Percentiles rank a stretch among this genome's conserved stretches.
Conservation (phyloP, 2,329 filamentous ascomycete species). For the Ceratocystis lukuohia region DNA sequence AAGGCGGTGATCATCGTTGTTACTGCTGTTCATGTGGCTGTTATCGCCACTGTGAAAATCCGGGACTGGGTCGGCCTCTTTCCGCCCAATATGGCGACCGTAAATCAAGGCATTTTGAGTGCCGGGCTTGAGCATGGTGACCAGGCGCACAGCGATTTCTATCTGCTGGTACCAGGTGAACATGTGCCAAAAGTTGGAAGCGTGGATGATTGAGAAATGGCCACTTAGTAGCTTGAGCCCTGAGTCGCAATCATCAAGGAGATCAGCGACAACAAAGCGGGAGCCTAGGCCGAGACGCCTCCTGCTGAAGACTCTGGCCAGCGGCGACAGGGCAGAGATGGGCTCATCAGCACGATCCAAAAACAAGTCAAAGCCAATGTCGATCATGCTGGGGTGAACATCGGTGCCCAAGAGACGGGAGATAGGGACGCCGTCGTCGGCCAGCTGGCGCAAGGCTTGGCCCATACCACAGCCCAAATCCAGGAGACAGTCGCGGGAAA, state of each 20-base stretch:
- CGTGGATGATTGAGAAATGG: slow-evolving; percentile 36
- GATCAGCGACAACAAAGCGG: slow-evolving; percentile 38
- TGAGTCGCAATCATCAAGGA: slow-evolving; percentile 32
- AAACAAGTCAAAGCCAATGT: slow-evolving; percentile 52
- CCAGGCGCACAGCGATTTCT: slow-evolving; percentile 32
- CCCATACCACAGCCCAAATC: slow-evolving; percentile 41
- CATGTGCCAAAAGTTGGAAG: slow-evolving; percentile 38
- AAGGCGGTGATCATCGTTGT: background rate
- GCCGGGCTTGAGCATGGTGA: slow-evolving; percentile 33
- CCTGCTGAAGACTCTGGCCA: background rate
- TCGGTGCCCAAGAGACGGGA: slow-evolving; percentile 39
- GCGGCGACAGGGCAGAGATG: background rate
- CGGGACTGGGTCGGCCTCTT: slow-evolving; percentile 19
- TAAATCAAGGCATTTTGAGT: slow-evolving; percentile 36
- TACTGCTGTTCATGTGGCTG: too few species aligned
- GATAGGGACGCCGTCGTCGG: slow-evolving; percentile 36
- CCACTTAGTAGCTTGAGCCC: slow-evolving; percentile 28
- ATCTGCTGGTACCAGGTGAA: slow-evolving; percentile 37
- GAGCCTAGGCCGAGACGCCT: slow-evolving; percentile 29
- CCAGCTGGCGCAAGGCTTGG: slow-evolving; percentile 37
- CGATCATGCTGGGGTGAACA: slow-evolving; percentile 36
- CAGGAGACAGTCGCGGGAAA: slow-evolving; percentile 31
- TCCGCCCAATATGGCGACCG: slow-evolving; percentile 36
- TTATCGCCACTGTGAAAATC: background rate
- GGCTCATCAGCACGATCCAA: slow-evolving; percentile 31